Evolutionary conservation across 495 filamentous ascomycete species (phyloP).

Genomic region (Lichenothelia convexa): DNA sequence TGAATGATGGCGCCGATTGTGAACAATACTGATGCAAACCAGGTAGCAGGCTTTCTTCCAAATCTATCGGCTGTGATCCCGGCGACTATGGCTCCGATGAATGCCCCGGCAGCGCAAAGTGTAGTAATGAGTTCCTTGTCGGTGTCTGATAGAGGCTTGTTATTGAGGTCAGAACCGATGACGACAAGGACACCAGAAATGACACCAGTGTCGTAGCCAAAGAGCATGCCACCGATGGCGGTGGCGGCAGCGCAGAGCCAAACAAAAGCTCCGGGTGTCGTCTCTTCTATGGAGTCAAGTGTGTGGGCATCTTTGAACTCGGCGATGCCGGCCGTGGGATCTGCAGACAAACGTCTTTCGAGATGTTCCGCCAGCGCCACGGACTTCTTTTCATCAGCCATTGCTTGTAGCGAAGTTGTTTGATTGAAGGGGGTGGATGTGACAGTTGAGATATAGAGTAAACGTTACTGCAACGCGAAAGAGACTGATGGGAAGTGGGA

Average conservation of each 20-base stretch:
- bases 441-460: no score
- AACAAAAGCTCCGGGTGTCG: conserved; percentile 26
- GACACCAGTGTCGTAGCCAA: conserved; percentile 81
- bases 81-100: conserved; percentile 57
- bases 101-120: conserved; percentile 59
- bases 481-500: no score
- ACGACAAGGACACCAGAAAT: conserved; percentile 78
- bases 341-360: no score
- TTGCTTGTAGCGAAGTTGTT: no score
- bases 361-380: no score
- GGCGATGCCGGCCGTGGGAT: not conserved
- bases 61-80: conserved; percentile 55
- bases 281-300: not conserved
- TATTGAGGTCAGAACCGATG: conserved; percentile 55
- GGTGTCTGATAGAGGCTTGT: conserved; percentile 43
- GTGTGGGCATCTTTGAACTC: not conserved
- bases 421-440: no score
- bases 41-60: conserved; percentile 58
- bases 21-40: conserved; percentile 67
- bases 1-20: conserved; percentile 55
- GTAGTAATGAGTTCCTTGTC: conserved; percentile 78
- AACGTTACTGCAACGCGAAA: no score
- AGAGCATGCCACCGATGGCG: conserved; percentile 69
- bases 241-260: conserved; percentile 67
- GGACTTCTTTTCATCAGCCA: no score